Percentiles rank a stretch among this genome's conserved stretches.
These are phyloP conservation scores for Corchorus olitorius DNA, from an alignment of 345 rosid species.

Conservation along the genomic window DNA sequence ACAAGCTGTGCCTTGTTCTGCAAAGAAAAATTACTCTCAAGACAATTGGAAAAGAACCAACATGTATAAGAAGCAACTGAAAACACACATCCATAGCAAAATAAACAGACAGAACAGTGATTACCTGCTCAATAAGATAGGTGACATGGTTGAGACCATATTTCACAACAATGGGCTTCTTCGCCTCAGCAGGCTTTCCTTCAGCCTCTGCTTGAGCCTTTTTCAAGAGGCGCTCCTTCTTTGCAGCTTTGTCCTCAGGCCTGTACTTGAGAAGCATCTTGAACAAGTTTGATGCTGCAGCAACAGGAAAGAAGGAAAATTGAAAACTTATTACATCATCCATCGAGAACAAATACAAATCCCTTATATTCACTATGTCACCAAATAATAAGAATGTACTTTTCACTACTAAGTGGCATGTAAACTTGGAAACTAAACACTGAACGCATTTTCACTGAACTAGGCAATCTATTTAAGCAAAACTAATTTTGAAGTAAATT, in stretches of 20 bases:
- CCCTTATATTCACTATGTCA: not conserved
- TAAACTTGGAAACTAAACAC: not conserved
- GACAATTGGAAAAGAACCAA: not conserved
- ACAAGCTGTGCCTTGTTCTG: slow-evolving; percentile 81
- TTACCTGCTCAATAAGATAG: slow-evolving; percentile 73
- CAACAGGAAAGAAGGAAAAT: not conserved
- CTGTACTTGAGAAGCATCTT: slow-evolving; percentile 71
- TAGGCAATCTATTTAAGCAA: not conserved
- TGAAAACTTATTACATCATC: not conserved
- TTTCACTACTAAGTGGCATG: not conserved
- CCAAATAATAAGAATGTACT: not conserved
- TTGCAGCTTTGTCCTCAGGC: slow-evolving; percentile 68
- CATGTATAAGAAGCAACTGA: not conserved
- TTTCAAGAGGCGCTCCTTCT: slow-evolving; percentile 58
- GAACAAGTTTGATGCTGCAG: slow-evolving; percentile 58
- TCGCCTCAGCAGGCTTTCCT: slow-evolving; percentile 53
- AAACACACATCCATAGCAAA: not conserved
- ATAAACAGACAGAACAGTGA: not conserved
- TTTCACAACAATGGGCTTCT: slow-evolving; percentile 73
- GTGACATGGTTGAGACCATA: slow-evolving; percentile 78
- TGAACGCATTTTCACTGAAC: not conserved
- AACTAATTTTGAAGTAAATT: not conserved
- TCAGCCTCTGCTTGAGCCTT: slow-evolving; percentile 70
- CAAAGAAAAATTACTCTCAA: not conserved
- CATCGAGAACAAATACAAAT: not conserved